A percentile compares a stretch with the other conserved stretches of the same genome.
Conservation (phyloP, 2,329 filamentous ascomycete species). For the Aspergillus alliaceus region DNA sequence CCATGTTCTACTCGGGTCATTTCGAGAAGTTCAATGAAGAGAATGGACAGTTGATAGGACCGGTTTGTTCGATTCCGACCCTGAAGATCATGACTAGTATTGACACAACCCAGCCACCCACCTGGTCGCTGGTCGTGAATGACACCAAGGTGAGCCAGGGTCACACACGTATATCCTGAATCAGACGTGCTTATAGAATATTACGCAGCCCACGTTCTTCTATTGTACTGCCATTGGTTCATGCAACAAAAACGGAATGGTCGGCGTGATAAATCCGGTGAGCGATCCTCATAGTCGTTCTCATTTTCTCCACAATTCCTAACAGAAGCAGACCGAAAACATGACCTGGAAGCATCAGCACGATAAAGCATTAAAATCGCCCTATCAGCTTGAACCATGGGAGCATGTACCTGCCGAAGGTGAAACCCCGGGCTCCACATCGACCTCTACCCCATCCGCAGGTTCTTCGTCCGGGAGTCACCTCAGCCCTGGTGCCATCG, state of each 20-base stretch:
- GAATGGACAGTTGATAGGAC: constrained; percentile 41
- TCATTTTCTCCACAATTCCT: neutral
- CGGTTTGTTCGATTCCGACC: constrained; percentile 23
- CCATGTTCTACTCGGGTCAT: constrained; percentile 31
- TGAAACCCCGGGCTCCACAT: neutral
- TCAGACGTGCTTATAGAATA: neutral
- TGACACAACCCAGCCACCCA: constrained; percentile 29
- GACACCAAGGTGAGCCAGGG: constrained; percentile 49
- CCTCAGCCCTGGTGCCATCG: constrained; percentile 54
- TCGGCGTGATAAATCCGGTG: constrained; percentile 73
- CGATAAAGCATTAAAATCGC: constrained; percentile 48
- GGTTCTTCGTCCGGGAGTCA: constrained; percentile 8
- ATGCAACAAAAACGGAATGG: constrained; percentile 67
- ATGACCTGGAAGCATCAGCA: constrained; percentile 52
- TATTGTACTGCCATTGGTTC: constrained; percentile 69
- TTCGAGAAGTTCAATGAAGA: constrained; percentile 50
- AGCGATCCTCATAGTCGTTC: constrained; percentile 12
- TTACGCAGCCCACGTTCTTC: constrained; percentile 59
- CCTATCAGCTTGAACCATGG: constrained; percentile 57
- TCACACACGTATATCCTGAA: no score
- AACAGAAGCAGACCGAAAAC: constrained; percentile 43
- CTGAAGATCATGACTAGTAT: neutral
- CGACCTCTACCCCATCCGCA: constrained; percentile 6
- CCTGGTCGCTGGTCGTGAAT: constrained; percentile 52
- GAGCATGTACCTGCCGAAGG: constrained; percentile 56